Evolutionary conservation across 345 rosid species (phyloP), one percentile per base, ranked within the genome.

Genomic region (Lepidium sativum): DNA sequence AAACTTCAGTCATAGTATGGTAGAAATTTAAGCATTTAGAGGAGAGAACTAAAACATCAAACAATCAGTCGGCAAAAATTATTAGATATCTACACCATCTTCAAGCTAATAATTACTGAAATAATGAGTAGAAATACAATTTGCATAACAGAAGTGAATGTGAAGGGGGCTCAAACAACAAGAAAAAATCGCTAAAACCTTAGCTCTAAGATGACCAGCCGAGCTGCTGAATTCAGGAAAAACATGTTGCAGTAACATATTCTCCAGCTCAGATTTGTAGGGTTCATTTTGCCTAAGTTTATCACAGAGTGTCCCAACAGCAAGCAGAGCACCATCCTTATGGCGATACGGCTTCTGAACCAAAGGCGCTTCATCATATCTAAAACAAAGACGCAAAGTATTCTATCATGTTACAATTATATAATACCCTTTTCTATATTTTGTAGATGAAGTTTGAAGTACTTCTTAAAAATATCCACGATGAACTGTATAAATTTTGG

Each of bases 261-360:
- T 83, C 79, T 94, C 99, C 73, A 94, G 77, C 70, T 88, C 95
- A 62, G 91, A 79, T 76, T 90, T 94, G 78, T 94, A 91, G 5
- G 99, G 99, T 69, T 95, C 99, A 67, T 80, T 87, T 77, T 88
- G 98, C 82, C 87, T 88, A 71, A 95, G 78, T 70, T 88, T 91
- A 79, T 95, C 99, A 77, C 96, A 95, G 60, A 95, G 98, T 34
- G 99, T 85, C 67, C 99, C 99, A 78, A 95, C 86, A 54, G 99
- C 94, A 74, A 95, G 99, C 67, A 95, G 78, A 52, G 98, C 98
- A 69, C 99, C 99, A 75, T 95, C 99, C 79, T 91, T 95, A 69
- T 80, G 97, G 25, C 92, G 86, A 70, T 86, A 91, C 13, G 88
- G 91, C 70, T 95, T 95, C 49, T 72, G 79, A 63, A 87, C 87